These are phyloP conservation scores for Smithsoniella earleae DNA, from an alignment of 163 green algal species.

Conservation along the genomic window DNA sequence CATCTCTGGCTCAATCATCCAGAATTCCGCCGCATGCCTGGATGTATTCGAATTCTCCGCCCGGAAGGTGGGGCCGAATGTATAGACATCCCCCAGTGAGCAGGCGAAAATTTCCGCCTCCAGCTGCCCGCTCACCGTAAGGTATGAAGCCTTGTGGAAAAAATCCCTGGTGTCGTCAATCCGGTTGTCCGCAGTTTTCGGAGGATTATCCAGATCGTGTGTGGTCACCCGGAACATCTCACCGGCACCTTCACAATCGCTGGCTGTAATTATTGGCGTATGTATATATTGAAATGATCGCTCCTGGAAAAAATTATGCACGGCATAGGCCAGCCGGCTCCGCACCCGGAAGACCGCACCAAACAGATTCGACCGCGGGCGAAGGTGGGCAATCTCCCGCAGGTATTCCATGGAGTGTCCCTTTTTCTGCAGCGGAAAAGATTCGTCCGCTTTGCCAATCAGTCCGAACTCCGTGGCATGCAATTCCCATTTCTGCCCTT, in stretches of 20 bases:
- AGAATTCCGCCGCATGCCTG: constrained; percentile 96
- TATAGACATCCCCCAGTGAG: constrained; percentile 73
- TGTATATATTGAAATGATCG: constrained; percentile 47
- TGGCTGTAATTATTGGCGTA: constrained; percentile 49
- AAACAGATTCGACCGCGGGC: constrained; percentile 50
- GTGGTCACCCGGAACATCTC: constrained; percentile 51
- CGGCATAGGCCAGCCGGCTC: constrained; percentile 41
- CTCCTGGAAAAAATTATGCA: constrained; percentile 47
- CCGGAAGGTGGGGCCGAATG: constrained; percentile 90
- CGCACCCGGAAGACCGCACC: constrained; percentile 43
- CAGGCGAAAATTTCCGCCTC: constrained; percentile 64
- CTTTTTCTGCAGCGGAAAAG: constrained; percentile 57
- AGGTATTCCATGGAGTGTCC: constrained; percentile 47
- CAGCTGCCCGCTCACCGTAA: constrained; percentile 55
- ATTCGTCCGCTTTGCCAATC: no score
- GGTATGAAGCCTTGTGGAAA: constrained; percentile 43
- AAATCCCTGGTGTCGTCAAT: constrained; percentile 47
- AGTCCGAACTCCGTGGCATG: no score
- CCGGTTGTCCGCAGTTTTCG: constrained; percentile 31
- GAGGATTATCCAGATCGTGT: no score
- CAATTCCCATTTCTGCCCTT: no score
- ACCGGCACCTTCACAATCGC: constrained; percentile 49
- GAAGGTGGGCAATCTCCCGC: constrained; percentile 43
- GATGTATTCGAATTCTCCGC: constrained; percentile 90
- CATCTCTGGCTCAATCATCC: no score